Evolutionary conservation across 371 early-diverging fungal genomes (phyloP).

Genomic region (Apophysomyces ossiformis): DNA sequence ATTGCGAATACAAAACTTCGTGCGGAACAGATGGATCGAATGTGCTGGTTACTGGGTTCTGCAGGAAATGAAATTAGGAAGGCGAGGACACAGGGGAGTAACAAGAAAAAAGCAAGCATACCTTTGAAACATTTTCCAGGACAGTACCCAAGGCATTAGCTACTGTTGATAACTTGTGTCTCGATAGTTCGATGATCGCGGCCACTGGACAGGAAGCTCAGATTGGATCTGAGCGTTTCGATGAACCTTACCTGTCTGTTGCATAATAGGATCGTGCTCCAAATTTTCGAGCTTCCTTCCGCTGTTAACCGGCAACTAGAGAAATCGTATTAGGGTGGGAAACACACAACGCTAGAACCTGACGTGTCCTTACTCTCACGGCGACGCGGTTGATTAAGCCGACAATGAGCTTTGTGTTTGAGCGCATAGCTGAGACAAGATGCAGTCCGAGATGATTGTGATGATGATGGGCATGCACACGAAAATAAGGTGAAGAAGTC

Average conservation of each 20-base stretch:
- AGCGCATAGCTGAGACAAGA: slow-evolving; percentile 31
- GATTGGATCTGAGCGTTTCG: not conserved
- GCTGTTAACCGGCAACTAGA: slow-evolving; percentile 64
- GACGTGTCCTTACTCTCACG: slow-evolving; percentile 41
- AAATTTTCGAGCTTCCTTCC: slow-evolving; percentile 60
- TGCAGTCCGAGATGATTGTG: slow-evolving; percentile 4
- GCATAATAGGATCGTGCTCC: slow-evolving; percentile 68
- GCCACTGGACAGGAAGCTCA: slow-evolving; percentile 33
- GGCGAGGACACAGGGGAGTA: slow-evolving; percentile 14
- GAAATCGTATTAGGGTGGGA: not conserved
- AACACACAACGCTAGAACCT: not conserved
- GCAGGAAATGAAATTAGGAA: slow-evolving; percentile 17
- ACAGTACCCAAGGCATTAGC: slow-evolving; percentile 55
- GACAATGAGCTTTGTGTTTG: slow-evolving; percentile 54
- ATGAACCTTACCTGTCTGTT: slow-evolving; percentile 55
- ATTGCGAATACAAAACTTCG: slow-evolving; percentile 74
- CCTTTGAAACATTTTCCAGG: slow-evolving; percentile 66
- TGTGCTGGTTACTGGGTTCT: slow-evolving; percentile 41
- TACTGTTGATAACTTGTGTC: slow-evolving; percentile 54
- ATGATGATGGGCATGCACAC: slow-evolving; percentile 5
- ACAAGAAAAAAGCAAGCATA: slow-evolving; percentile 21
- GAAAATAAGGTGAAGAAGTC: not conserved
- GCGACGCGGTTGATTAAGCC: slow-evolving; percentile 58
- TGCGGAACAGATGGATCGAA: slow-evolving; percentile 54
- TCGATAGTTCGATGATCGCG: slow-evolving; percentile 64